Evolutionary conservation across 1,284 basidiomycete genomes (phyloP).

Genomic region (Pseudozyma hubeiensis): DNA sequence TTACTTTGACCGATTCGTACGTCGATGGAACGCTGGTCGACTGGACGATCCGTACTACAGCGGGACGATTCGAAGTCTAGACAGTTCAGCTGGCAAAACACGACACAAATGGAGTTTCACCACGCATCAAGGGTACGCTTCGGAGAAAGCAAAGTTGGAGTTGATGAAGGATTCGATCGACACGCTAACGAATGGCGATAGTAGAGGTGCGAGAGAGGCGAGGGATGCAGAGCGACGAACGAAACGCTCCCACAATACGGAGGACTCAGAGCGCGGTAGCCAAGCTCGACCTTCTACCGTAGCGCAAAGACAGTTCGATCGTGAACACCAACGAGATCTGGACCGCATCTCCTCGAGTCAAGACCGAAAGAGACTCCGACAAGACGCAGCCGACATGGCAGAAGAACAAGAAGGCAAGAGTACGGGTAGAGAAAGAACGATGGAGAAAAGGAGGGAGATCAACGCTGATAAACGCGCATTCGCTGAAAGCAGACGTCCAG

Average conservation of each 20-base stretch:
- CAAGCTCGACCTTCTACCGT: neutral
- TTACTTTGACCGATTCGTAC: constrained; percentile 51
- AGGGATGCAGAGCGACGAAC: constrained; percentile 33
- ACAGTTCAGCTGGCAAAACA: constrained; percentile 13
- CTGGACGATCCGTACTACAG: constrained; percentile 29
- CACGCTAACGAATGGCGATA: constrained; percentile 44
- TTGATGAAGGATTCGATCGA: constrained; percentile 45
- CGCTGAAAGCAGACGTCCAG: constrained; percentile 42
- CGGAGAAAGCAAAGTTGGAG: constrained; percentile 29
- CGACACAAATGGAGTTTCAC: constrained; percentile 45
- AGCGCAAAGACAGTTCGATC: constrained; percentile 16
- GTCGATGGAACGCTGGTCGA: constrained; percentile 43
- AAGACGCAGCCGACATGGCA: constrained; percentile 11
- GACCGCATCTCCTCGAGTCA: constrained; percentile 5
- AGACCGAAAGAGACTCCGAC: constrained; percentile 2
- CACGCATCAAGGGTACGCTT: neutral
- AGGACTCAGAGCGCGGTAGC: constrained; percentile 2
- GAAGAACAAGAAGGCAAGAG: constrained; percentile 31
- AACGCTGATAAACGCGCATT: constrained; percentile 44
- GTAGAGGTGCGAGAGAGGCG: constrained; percentile 43
- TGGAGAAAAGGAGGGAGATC: constrained; percentile 37
- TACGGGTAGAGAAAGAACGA: constrained; percentile 51
- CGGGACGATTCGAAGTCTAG: constrained; percentile 12
- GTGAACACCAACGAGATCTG: constrained; percentile 19
- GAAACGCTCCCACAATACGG: neutral